Conservation (phyloP, 768 basidiomycete species). For the Lentinula sp. region DNA sequence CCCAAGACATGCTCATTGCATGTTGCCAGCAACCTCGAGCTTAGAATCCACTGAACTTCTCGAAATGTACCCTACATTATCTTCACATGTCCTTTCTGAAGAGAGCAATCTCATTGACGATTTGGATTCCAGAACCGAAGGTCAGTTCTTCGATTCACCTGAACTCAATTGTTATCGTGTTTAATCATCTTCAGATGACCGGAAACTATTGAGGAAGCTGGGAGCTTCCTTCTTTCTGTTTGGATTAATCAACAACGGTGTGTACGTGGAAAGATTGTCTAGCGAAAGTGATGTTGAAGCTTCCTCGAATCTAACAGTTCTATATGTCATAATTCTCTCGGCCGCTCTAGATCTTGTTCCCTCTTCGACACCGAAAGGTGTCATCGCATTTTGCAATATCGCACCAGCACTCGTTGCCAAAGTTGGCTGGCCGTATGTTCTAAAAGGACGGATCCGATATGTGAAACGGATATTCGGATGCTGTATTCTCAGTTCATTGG, state of each 20-base stretch:
- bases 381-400: slow-evolving; percentile 95
- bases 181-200: slow-evolving; percentile 13
- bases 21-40: neutral
- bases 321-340: slow-evolving; percentile 95
- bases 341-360: slow-evolving; percentile 94
- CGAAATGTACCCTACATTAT: neutral
- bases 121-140: neutral
- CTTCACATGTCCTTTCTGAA: neutral
- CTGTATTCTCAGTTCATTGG: slow-evolving; percentile 64
- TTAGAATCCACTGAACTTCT: neutral
- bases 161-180: neutral
- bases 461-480: slow-evolving; percentile 69
- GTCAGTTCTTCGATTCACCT: neutral
- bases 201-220: slow-evolving; percentile 30
- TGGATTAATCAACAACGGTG: slow-evolving; percentile 90
- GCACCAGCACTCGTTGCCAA: slow-evolving; percentile 83
- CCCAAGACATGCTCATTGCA: slow-evolving; percentile 1
- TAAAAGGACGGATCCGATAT: slow-evolving; percentile 85
- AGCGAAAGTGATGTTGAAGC: neutral
- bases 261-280: slow-evolving; percentile 8
- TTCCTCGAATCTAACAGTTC: slow-evolving; percentile 40
- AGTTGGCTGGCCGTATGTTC: slow-evolving; percentile 85
- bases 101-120: neutral
- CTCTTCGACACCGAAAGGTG: slow-evolving; percentile 86
- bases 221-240: slow-evolving; percentile 82